Evolutionary conservation across 1,284 basidiomycete genomes (phyloP).

Genomic region (Amylostereum areolatum): DNA sequence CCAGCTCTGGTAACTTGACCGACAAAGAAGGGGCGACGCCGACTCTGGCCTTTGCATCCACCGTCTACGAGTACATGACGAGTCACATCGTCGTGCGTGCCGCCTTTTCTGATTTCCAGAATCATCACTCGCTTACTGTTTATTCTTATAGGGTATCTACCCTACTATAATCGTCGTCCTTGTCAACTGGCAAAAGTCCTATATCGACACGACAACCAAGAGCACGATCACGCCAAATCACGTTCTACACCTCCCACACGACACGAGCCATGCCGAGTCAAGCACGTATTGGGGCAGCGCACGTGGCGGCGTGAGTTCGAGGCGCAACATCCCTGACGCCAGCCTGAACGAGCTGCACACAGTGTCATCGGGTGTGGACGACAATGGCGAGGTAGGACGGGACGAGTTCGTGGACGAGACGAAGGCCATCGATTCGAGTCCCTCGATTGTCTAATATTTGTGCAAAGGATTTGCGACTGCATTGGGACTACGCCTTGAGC

Average conservation of each 20-base stretch:
- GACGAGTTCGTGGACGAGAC: too few relatives aligned
- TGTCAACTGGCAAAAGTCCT: conserved; percentile 11
- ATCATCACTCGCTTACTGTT: neutral
- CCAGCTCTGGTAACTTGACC: conserved; percentile 7
- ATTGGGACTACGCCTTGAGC: too few relatives aligned
- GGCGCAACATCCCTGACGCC: too few relatives aligned
- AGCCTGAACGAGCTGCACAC: too few relatives aligned
- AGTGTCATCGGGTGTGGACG: too few relatives aligned
- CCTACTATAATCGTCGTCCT: conserved; percentile 14
- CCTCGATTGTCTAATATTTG: too few relatives aligned
- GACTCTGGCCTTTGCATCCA: conserved; percentile 9
- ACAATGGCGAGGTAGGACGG: too few relatives aligned
- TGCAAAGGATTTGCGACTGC: too few relatives aligned
- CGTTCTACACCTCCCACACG: neutral
- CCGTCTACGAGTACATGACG: conserved; percentile 9
- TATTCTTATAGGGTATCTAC: conserved; percentile 11
- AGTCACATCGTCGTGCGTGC: conserved; percentile 11
- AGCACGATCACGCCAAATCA: neutral
- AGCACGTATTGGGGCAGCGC: neutral
- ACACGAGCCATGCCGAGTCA: conserved; percentile 1
- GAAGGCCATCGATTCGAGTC: too few relatives aligned
- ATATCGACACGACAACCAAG: conserved; percentile 4
- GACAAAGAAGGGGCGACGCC: conserved; percentile 1
- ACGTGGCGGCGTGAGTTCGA: too few relatives aligned
- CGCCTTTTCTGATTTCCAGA: neutral